These are phyloP conservation scores for Populus ilicifolia DNA, from an alignment of 345 rosid genomes.

Conservation along the genomic window DNA sequence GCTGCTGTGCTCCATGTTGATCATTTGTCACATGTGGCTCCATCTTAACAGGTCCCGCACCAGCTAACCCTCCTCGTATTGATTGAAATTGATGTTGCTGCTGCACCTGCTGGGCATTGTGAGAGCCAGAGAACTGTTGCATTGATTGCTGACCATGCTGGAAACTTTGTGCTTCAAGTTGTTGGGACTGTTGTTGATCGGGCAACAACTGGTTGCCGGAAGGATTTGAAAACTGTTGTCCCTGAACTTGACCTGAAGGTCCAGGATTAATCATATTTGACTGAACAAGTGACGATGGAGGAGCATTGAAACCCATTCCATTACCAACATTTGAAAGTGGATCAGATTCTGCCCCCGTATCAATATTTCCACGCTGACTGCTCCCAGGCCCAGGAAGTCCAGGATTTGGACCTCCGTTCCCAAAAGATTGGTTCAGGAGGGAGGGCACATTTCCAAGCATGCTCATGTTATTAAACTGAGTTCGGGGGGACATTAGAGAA, in stretches of 20 bases:
- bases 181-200: constrained; percentile 71
- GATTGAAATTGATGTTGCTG: constrained; percentile 71
- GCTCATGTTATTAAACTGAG: constrained; percentile 69
- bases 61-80: constrained; percentile 59
- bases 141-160: constrained; percentile 72
- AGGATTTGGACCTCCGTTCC: constrained; percentile 59
- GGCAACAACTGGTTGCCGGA: constrained; percentile 57
- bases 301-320: constrained; percentile 58
- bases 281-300: constrained; percentile 54
- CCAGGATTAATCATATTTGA: constrained; percentile 63
- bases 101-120: constrained; percentile 43
- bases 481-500: constrained; percentile 57
- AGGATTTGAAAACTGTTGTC: constrained; percentile 65
- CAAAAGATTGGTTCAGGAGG: constrained; percentile 79
- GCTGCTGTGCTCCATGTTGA: constrained; percentile 51
- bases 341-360: constrained; percentile 73
- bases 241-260: constrained; percentile 65
- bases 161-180: constrained; percentile 59
- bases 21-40: constrained; percentile 73
- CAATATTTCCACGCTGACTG: constrained; percentile 54
- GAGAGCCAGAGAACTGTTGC: constrained; percentile 58
- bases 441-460: constrained; percentile 80
- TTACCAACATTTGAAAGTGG: constrained; percentile 61
- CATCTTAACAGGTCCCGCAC: constrained; percentile 74
- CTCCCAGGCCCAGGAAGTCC: constrained; percentile 49